Base-by-base conservation (phyloP, 2,329 filamentous ascomycete species). In the Pseudogymnoascus pannorum region DNA sequence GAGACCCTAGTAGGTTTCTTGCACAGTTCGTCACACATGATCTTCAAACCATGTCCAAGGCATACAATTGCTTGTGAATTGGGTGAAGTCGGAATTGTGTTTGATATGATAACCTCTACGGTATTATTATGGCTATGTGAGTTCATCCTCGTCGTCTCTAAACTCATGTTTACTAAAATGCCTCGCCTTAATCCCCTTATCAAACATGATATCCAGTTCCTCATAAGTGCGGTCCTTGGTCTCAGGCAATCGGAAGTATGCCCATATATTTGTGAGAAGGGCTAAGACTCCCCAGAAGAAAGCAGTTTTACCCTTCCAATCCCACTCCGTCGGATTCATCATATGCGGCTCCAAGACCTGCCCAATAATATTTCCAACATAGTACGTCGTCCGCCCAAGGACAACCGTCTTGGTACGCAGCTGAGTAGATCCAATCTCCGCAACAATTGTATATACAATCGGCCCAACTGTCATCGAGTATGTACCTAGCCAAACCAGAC, bases 201-300 rank as follows among this genome's bases (percentile, higher is more conserved):
- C 88, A 69, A 96, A 96, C 54, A 96, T 78, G 60, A 94, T 70
- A 71, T 96, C 91, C 61, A 96, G 77, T 75, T 96, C 91, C 5
- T 89, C 91, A 70, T 92, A 96, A 0, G 89, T 89, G 14, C 75
- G 71, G 3, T 73, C 75, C 12, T 72, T 74, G 0, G 77, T 75
- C 67, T 79, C 78, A 44, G 75, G 75, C 4, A 82, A 72, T 16
- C 77, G 78, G 67, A 80, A 80, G 63, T 74, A 81, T 0, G 80
- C 78, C 76, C 82, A 85, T 1, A 75, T 12, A 71, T 66, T 62
- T 65, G 75, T 64, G 1, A 73, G 22, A 12, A 75, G 66, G 63
- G 75, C 73, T 38, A 75, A 66, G 1, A 67, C 72, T 7, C 71
- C 74, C 70, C 72, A 78, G 54, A 79, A 72, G 59, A 78, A 77